phyloP scores from a whole-genome alignment of 345 rosid genomes.

The Diplotaxis tenuifolia region DNA sequence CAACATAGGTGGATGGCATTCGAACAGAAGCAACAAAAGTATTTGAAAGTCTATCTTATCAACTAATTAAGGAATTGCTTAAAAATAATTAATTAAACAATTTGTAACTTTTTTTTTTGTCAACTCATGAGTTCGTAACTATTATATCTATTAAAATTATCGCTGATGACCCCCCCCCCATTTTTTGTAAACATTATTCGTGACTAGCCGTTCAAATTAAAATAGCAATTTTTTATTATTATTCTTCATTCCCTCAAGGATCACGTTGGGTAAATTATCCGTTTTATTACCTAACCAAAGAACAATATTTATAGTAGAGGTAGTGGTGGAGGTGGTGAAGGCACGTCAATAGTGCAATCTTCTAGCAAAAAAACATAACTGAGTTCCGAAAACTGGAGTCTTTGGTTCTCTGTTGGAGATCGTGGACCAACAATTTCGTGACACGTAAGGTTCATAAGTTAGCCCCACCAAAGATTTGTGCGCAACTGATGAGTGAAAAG shows the following conservation, averaged over 20 bases:
- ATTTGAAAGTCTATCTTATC: not conserved
- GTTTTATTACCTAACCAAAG: slow-evolving; percentile 19
- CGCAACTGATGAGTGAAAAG: slow-evolving; percentile 8
- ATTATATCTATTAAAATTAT: not conserved
- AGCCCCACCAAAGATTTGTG: slow-evolving; percentile 20
- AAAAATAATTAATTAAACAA: not conserved
- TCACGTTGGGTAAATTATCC: slow-evolving; percentile 11
- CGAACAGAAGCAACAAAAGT: not conserved
- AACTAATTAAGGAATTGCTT: not conserved
- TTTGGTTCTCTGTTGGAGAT: slow-evolving; percentile 24
- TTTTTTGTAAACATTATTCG: slow-evolving; percentile 9
- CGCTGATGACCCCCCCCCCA: not conserved
- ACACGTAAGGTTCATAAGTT: slow-evolving; percentile 27
- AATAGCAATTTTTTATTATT: not conserved
- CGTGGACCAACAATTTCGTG: slow-evolving; percentile 41
- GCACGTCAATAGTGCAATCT: slow-evolving; percentile 49
- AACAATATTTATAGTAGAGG: slow-evolving; percentile 14
- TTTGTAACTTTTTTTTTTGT: slow-evolving; percentile 13
- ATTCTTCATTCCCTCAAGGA: not conserved
- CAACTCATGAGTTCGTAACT: slow-evolving; percentile 23
- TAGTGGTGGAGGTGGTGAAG: slow-evolving; percentile 40
- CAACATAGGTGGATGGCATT: slow-evolving; percentile 15
- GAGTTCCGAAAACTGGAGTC: slow-evolving; percentile 30
- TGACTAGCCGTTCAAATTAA: not conserved
- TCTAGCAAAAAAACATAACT: not conserved